phyloP scores from a whole-genome alignment of 1,284 basidiomycete genomes.

The Pulveroboletus ridleyi region DNA sequence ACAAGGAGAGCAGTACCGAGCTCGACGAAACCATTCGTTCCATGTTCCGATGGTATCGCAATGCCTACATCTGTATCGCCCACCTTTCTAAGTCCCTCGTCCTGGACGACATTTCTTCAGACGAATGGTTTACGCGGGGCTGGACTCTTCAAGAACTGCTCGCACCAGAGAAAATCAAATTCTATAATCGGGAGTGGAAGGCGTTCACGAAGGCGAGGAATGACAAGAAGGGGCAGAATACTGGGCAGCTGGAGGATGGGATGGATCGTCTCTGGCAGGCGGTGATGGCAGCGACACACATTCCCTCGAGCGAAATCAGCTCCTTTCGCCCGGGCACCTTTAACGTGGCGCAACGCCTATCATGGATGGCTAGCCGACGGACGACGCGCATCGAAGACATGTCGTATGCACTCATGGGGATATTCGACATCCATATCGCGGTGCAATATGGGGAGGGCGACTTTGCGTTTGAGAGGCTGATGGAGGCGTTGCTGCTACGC shows the following conservation, averaged over 20 bases:
- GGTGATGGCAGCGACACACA: not conserved
- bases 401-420: conserved; percentile 23
- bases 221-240: conserved; percentile 8
- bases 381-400: conserved; percentile 22
- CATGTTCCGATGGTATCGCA: too few species aligned
- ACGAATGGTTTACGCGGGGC: too few species aligned
- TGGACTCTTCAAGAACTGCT: too few species aligned
- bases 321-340: not conserved
- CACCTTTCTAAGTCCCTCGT: too few species aligned
- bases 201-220: conserved; percentile 10
- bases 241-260: not conserved
- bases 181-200: conserved; percentile 4
- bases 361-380: conserved; percentile 18
- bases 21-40: too few species aligned
- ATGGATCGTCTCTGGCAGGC: conserved; percentile 14
- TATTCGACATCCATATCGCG: conserved; percentile 20
- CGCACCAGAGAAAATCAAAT: too few species aligned
- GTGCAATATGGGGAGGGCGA: conserved; percentile 21
- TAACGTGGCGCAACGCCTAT: conserved; percentile 13
- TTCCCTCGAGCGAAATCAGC: conserved; percentile 7
- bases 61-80: too few species aligned
- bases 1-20: too few species aligned
- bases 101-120: too few species aligned
- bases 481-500: too few species aligned
- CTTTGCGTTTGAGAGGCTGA: conserved; percentile 15